phyloP scores from a whole-genome alignment of 2,329 filamentous ascomycete species.

The Lithohypha guttulata region DNA sequence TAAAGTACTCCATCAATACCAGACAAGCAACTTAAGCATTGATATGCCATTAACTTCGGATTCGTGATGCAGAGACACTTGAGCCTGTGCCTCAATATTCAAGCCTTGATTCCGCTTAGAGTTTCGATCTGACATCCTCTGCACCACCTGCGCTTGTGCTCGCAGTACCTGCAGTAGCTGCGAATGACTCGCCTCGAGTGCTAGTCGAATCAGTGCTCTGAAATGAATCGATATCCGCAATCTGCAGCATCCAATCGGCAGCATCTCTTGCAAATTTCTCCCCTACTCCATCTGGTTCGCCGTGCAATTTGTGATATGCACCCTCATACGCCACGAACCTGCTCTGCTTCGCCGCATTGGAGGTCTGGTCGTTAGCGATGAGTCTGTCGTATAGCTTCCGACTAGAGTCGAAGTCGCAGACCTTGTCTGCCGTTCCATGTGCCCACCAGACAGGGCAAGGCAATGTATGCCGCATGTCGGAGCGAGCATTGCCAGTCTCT shows the following conservation, averaged over 20 bases:
- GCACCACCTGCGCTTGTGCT: neutral
- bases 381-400: conserved; percentile 52
- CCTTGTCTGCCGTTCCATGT: conserved; percentile 65
- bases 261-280: conserved; percentile 45
- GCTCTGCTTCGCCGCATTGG: conserved; percentile 45
- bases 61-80: too few relatives aligned
- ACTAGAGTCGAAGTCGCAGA: conserved; percentile 55
- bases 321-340: conserved; percentile 64
- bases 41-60: too few relatives aligned
- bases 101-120: too few relatives aligned
- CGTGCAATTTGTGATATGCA: conserved; percentile 57
- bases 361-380: conserved; percentile 28
- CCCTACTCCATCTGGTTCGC: conserved; percentile 24
- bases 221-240: too few relatives aligned
- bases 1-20: too few relatives aligned
- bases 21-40: too few relatives aligned
- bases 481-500: neutral
- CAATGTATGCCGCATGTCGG: conserved; percentile 12
- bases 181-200: too few relatives aligned
- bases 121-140: neutral
- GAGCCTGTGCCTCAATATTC: too few relatives aligned
- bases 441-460: conserved; percentile 59
- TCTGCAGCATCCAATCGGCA: conserved; percentile 48
- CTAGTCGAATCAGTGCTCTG: too few relatives aligned
- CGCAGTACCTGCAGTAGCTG: conserved; percentile 1